Percentiles rank a stretch among this genome's conserved stretches.
These are phyloP conservation scores for Rhizomucor pusillus DNA, from an alignment of 371 early-diverging fungal genomes.

Conservation along the genomic window DNA sequence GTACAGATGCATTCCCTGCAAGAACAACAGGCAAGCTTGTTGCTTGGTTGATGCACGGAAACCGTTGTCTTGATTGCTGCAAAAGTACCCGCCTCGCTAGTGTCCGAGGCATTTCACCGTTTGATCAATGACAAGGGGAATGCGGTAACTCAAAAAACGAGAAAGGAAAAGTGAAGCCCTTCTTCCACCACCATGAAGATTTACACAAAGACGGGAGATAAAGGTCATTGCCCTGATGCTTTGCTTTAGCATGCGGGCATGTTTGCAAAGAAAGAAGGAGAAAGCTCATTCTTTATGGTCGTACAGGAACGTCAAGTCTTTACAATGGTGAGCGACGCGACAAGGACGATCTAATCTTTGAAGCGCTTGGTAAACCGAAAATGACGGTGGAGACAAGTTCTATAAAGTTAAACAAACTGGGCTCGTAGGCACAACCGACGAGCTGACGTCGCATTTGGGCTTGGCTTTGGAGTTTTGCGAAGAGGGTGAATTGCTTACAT, in stretches of 20 bases:
- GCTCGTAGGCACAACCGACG: conserved; percentile 56
- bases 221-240: conserved; percentile 51
- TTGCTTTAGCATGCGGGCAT: no score
- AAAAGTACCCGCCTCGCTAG: background rate
- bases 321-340: conserved; percentile 87
- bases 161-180: background rate
- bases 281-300: background rate
- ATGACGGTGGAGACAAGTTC: background rate
- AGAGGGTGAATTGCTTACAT: conserved; percentile 2
- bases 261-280: background rate
- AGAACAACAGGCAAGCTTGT: conserved; percentile 21
- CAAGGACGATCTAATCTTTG: conserved; percentile 88
- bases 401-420: no score
- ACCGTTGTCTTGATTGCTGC: background rate
- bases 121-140: background rate
- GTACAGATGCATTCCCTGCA: conserved; percentile 40
- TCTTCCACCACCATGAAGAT: conserved; percentile 47
- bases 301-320: conserved; percentile 77
- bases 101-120: background rate
- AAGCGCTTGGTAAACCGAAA: conserved; percentile 72
- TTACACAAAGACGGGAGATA: conserved; percentile 94
- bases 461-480: conserved; percentile 72
- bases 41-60: background rate
- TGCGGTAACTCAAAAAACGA: background rate
- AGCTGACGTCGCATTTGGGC: conserved; percentile 49